A percentile compares a stretch with the other conserved stretches of the same genome.
These are phyloP conservation scores for Fomitopsis pinicola DNA, from an alignment of 1,284 basidiomycete genomes.

Conservation along the genomic window DNA sequence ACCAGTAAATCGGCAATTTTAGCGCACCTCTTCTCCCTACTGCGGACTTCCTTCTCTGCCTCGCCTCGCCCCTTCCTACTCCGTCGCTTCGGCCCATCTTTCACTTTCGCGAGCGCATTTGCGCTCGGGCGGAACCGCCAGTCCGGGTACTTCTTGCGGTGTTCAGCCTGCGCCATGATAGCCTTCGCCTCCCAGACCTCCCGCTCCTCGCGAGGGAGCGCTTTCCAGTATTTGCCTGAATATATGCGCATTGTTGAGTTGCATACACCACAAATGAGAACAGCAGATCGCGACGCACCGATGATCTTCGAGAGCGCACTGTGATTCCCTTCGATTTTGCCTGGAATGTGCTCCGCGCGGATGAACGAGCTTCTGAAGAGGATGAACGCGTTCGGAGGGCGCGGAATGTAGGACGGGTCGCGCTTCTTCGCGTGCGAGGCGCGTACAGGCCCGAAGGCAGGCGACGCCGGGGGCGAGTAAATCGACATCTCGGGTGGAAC, in stretches of 20 bases:
- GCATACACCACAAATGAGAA: slow-evolving; percentile 3
- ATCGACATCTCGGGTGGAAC: slow-evolving; percentile 15
- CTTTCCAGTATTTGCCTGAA: slow-evolving; percentile 58
- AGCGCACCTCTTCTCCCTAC: slow-evolving; percentile 37
- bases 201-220: slow-evolving; percentile 54
- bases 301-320: slow-evolving; percentile 57
- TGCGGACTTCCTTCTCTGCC: slow-evolving; percentile 37
- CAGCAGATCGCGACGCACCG: slow-evolving; percentile 22
- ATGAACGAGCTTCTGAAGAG: slow-evolving; percentile 91
- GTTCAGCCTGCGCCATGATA: slow-evolving; percentile 69
- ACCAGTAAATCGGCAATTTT: slow-evolving; percentile 48
- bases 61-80: slow-evolving; percentile 32
- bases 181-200: slow-evolving; percentile 76
- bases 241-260: not conserved
- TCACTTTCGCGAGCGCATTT: slow-evolving; percentile 49
- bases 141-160: slow-evolving; percentile 71
- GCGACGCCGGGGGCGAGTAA: slow-evolving; percentile 18
- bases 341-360: slow-evolving; percentile 69
- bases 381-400: slow-evolving; percentile 94
- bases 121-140: slow-evolving; percentile 70
- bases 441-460: slow-evolving; percentile 23
- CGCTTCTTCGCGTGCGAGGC: slow-evolving; percentile 41
- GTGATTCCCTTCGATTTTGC: slow-evolving; percentile 75
- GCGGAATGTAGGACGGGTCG: slow-evolving; percentile 71
- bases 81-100: slow-evolving; percentile 29